These are phyloP conservation scores for Clarkia xantiana DNA, from an alignment of 345 rosid genomes.

Conservation along the genomic window DNA sequence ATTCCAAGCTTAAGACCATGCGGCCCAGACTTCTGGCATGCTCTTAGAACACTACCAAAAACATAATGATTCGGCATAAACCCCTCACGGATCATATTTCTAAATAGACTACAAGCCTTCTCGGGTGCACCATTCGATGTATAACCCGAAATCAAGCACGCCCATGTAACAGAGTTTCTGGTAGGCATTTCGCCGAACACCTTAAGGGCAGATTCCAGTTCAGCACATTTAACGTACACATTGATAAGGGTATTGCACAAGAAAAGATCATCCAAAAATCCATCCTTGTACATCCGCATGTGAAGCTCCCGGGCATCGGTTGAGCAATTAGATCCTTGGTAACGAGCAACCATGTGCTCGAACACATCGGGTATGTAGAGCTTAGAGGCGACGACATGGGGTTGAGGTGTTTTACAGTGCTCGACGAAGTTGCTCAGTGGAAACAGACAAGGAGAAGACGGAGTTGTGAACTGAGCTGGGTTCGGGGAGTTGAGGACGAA, in stretches of 20 bases:
- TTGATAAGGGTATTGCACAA: conserved; percentile 57
- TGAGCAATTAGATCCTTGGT: conserved; percentile 14
- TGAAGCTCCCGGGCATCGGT: conserved; percentile 36
- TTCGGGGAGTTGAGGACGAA: conserved; percentile 7
- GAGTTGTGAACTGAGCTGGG: not conserved
- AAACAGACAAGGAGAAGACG: conserved; percentile 10
- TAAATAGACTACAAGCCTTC: conserved; percentile 39
- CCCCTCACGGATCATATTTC: conserved; percentile 39
- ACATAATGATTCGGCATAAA: conserved; percentile 45
- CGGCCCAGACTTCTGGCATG: conserved; percentile 44
- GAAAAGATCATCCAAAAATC: conserved; percentile 40
- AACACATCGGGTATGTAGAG: conserved; percentile 7
- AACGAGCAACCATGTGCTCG: conserved; percentile 23
- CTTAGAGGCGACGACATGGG: not conserved
- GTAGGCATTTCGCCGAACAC: conserved; percentile 68
- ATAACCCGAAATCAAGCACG: conserved; percentile 68
- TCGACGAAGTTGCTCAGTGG: conserved; percentile 7
- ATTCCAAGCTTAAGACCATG: conserved; percentile 39
- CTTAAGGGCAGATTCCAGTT: conserved; percentile 33
- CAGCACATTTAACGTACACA: conserved; percentile 27
- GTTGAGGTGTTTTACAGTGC: conserved; percentile 10
- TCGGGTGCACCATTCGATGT: conserved; percentile 30
- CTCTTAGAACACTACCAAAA: conserved; percentile 51
- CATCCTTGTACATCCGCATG: conserved; percentile 30
- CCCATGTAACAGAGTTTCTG: conserved; percentile 65